Evolutionary conservation across 2,329 filamentous ascomycete species (phyloP), one percentile per base, ranked within the genome.

Genomic region (Lasiodiplodia theobromae): DNA sequence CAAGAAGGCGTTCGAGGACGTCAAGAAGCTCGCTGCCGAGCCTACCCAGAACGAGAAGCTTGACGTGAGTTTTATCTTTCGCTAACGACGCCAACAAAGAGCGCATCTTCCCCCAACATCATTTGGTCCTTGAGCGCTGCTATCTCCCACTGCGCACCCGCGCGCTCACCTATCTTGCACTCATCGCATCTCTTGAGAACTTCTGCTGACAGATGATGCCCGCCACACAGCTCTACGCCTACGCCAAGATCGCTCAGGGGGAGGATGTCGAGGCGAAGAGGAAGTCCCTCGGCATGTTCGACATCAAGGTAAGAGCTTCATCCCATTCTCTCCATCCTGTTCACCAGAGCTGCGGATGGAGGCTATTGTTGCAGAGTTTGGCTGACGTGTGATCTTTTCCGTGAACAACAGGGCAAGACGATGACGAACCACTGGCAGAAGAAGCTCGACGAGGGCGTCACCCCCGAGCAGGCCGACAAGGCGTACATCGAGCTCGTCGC

Each of bases 391-490:
- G 21, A 14, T 2, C 25, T 23, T 28, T 21, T 68, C 14, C 40
- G 31, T 21, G 12, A 18, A 34, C 21, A 52, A 53, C 74, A 93
- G 92, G 89, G 85, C 82, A 96, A 96, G 84, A 88, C 88, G 75
- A 97, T 96, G 87, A 88, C 90, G 83, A 86, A 85, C 75, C 88
- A 91, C 67, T 97, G 93, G 93, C 83, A 93, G 82, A 86, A 89
- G 77, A 76, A 89, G 71, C 87, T 88, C 75, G 87, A 94, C 70
- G 86, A 89, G 70, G 87, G 86, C 63, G 78, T 89, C 73, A 87
- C 86, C 10, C 76, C 87, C 70, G 86, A 90, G 71, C 80, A 89
- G 72, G 94, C 94, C 23, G 91, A 96, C 87, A 85, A 88, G 78
- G 83, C 87, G 77, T 97, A 97, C 82, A 87, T 96, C 75, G 84